Conservation (phyloP, 345 rosid species). For the Erucastrum elatum region DNA sequence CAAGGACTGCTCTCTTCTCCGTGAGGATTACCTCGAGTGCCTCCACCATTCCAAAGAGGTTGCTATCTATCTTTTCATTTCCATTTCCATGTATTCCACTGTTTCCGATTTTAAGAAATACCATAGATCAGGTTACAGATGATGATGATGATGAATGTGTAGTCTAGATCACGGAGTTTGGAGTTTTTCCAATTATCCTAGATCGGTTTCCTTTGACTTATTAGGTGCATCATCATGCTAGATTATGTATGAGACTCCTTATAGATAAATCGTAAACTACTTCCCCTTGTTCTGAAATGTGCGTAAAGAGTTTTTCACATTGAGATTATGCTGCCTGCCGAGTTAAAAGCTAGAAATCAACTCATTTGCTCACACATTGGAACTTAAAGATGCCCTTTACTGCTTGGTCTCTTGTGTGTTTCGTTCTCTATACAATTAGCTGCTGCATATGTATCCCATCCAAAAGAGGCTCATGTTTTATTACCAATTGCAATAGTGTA, state of each 20-base stretch:
- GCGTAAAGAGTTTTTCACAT: neutral
- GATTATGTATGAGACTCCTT: no score
- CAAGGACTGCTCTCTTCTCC: conserved; percentile 85
- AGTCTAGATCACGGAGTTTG: no score
- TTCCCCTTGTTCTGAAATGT: neutral
- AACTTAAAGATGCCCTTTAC: neutral
- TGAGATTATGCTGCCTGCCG: neutral
- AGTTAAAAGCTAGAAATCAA: neutral
- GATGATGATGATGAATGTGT: no score
- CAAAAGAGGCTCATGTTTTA: neutral
- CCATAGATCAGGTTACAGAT: no score
- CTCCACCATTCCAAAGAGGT: conserved; percentile 99
- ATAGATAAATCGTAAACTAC: neutral
- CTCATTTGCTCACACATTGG: conserved; percentile 1
- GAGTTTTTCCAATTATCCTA: no score
- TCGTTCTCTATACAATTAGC: neutral
- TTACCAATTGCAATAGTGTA: neutral
- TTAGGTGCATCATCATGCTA: no score
- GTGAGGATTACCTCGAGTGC: conserved; percentile 96
- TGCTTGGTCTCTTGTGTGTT: neutral
- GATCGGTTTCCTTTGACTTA: no score
- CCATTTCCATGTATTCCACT: no score
- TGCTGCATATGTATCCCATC: neutral
- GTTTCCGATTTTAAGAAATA: no score
- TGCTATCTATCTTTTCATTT: neutral